Base-by-base conservation (phyloP, 257 asterid species). In the Paraleonurus japonicus region DNA sequence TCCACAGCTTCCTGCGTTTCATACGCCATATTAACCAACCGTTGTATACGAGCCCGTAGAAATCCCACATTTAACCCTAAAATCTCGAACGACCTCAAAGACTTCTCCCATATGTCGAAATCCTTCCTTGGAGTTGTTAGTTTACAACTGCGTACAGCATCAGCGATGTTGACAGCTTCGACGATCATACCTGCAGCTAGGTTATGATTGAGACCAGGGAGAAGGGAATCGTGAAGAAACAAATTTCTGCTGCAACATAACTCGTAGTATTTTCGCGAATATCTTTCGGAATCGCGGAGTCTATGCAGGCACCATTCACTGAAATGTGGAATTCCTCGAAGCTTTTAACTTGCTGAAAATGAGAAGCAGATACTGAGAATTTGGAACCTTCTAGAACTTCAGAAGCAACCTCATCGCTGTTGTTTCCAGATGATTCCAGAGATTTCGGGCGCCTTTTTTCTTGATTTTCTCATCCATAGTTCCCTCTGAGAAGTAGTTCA, bases 361-460 rank as follows among this genome's bases (percentile, higher is more conserved):
- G 69, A 30, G 43, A 37, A 41, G 79, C 50, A n/a, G 79, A 70
- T 51, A 16, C 72, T 5, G 75, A 72, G 69, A 50, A 75, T 28
- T 75, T 79, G 59, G 84, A 74, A 32, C 85, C 85, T 67, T 86
- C 87, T 28, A 86, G 58, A 59, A 84, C 83, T 69, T 86, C 92
- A 2, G 92, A 86, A 65, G 84, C 86, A 65, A 86, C 87, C 76
- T 82, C 92, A 5, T 84, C 86, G 24, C 87, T 84, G 15, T 82
- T 83, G 30, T 82, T 82, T 66, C 81, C 89, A 0, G 85, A 82
- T 23, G 78, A 83, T 67, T 85, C 86, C 50, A 83, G 88, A 71
- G 91, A 83, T 70, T 80, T 81, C 45, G 54, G 76, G 20, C 58
- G 74, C 74, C 72, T 75, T 47, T 41, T 75, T 76, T 80, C 76